Conservation (phyloP, 345 rosid species). For the Melaleuca quinquenervia region DNA sequence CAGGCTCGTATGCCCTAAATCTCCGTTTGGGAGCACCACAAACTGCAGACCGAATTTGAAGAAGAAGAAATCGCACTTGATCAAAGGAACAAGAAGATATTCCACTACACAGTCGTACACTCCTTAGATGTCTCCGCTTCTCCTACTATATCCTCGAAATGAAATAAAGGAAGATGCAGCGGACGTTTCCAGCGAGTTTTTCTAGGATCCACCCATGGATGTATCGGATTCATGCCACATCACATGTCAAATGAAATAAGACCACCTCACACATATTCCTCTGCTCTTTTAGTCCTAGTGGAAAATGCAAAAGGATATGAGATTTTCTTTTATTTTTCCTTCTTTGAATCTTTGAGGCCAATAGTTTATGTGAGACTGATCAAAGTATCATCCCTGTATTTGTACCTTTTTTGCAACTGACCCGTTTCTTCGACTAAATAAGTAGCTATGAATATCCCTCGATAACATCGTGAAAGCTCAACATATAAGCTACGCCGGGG, state of each 20-base stretch:
- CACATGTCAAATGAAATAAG: not conserved
- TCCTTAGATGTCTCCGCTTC: not conserved
- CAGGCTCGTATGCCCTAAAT: slow-evolving; percentile 51
- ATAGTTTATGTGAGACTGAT: not conserved
- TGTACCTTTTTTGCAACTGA: not conserved
- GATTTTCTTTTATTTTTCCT: too few relatives aligned
- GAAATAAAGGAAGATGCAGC: not conserved
- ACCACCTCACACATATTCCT: not conserved
- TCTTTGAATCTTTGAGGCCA: not conserved
- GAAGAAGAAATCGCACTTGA: not conserved
- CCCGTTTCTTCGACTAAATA: not conserved
- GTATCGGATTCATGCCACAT: not conserved
- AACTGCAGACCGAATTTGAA: slow-evolving; percentile 28
- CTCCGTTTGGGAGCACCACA: slow-evolving; percentile 96
- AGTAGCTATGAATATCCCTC: not conserved
- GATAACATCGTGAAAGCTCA: not conserved
- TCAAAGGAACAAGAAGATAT: not conserved
- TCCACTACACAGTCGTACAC: not conserved
- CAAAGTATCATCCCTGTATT: not conserved
- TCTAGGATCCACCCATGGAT: not conserved
- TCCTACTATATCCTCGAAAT: not conserved
- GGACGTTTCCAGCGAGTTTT: not conserved
- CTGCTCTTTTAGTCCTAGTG: not conserved
- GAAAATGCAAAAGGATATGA: not conserved
- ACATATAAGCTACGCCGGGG: not conserved